Evolutionary conservation across 148 eudicot species (phyloP), one percentile per base, ranked within the genome.

Genomic region (Bassia scoparia): DNA sequence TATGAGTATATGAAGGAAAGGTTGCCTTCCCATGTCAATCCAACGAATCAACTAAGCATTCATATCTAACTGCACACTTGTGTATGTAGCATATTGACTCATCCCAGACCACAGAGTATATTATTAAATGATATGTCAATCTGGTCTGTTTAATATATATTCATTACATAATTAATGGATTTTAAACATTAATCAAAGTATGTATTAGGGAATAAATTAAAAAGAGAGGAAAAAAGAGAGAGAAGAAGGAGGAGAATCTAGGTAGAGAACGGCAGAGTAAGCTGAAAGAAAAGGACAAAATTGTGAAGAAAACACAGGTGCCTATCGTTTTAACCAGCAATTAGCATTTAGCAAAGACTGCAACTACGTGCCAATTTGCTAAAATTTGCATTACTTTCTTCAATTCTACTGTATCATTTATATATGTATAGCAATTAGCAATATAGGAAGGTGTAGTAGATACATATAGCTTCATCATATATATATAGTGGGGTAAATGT

Each of bases 271-370:
- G 77, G 62, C 81, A 68, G 53, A 73, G 68, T 78, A 73, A 33
- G 77, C 81, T 61, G 33, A 79, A 73, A 63, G 68, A 50, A 69
- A 35, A 68, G 7, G 81, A 73, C 81, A 79, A 79, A 73, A 60
- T 15, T 73, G 50, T 59, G 46, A 60, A 46, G 44, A 68, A 66
- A 67, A 63, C 31, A 31, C 46, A 73, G 63, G 27, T 62, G 69
- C 70, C 64, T 78, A 69, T 73, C 77, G 61, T 67, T 67, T 58
- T 73, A 72, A 61, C 68, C 67, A 67, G 41, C 46, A 3, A 27
- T 16, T 55, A 21, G 0, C 46, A 2, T 31, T 21, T 55, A 21
- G 0, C 44, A 24, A 29, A 29, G 43, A 52, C n/a, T 49, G 17
- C 9, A 16, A 21, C 77, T 71, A 77, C 34, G n/a, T 54, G 16